phyloP scores from a whole-genome alignment of 306 rosid genomes.

The Cucurbita argyrosperma region DNA sequence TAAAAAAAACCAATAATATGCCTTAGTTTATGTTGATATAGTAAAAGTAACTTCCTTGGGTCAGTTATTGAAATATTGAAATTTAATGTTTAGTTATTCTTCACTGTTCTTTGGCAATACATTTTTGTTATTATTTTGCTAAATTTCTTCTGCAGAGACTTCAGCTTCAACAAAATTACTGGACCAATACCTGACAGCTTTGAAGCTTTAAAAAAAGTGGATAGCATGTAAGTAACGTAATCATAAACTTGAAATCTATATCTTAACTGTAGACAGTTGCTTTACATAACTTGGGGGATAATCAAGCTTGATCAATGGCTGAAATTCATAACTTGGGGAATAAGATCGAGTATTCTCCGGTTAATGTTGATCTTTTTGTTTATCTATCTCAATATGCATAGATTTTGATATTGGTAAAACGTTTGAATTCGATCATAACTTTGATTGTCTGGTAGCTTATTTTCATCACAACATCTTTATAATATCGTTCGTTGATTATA shows the following conservation, averaged over 20 bases:
- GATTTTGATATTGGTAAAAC: background rate
- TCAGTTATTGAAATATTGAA: background rate
- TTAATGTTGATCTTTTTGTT: background rate
- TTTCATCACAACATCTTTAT: background rate
- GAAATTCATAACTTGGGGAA: background rate
- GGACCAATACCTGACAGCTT: conserved; percentile 39
- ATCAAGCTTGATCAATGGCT: background rate
- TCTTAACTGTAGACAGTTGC: background rate
- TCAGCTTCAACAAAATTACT: conserved; percentile 53
- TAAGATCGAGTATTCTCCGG: background rate
- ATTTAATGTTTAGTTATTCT: background rate
- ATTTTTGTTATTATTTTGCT: background rate
- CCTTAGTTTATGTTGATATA: background rate
- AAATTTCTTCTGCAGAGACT: conserved; percentile 38
- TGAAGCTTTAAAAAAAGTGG: background rate
- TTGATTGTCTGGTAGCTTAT: background rate
- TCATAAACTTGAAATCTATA: background rate
- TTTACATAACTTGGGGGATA: background rate
- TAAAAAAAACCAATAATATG: background rate
- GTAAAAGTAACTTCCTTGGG: background rate
- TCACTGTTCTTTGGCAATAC: background rate
- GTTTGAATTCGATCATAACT: background rate
- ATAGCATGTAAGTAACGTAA: conserved; percentile 28
- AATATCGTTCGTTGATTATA: background rate
- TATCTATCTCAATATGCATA: background rate